Evolutionary conservation across 1,139 yeast species (phyloP).

Genomic region (Candida anutae): DNA sequence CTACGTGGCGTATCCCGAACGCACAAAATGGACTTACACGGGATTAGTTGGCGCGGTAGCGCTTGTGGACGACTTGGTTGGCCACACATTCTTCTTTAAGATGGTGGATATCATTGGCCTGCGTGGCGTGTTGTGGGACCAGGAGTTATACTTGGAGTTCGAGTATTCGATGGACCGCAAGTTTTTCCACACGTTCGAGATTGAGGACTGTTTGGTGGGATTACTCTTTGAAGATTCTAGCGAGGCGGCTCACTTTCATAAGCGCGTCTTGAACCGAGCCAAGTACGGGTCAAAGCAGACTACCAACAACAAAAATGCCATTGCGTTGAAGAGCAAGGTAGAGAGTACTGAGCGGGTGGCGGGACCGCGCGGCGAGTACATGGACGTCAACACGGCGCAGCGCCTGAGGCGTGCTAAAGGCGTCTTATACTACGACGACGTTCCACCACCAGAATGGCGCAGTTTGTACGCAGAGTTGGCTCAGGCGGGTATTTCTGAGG

Average conservation of each 20-base stretch:
- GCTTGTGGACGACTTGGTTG: conserved; percentile 86
- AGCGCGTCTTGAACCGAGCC: conserved; percentile 65
- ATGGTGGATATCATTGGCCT: conserved; percentile 77
- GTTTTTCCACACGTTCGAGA: conserved; percentile 89
- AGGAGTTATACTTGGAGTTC: conserved; percentile 82
- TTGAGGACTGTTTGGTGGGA: conserved; percentile 88
- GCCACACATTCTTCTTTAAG: conserved; percentile 87
- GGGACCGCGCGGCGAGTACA: conserved; percentile 70
- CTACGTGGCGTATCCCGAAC: conserved; percentile 84
- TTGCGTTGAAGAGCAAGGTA: conserved; percentile 58
- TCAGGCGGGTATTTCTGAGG: conserved; percentile 75
- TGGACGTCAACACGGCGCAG: conserved; percentile 45
- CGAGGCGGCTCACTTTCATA: conserved; percentile 81
- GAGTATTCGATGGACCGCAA: conserved; percentile 89
- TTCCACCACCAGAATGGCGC: conserved; percentile 85
- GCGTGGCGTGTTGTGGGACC: conserved; percentile 94
- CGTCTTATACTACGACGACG: conserved; percentile 63
- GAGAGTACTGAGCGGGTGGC: conserved; percentile 29
- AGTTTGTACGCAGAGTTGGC: conserved; percentile 67
- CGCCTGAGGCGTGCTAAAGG: conserved; percentile 51
- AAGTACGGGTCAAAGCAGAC: conserved; percentile 87
- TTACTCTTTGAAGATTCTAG: conserved; percentile 79
- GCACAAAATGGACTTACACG: conserved; percentile 76
- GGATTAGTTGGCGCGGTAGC: conserved; percentile 85
- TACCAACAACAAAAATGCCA: conserved; percentile 75